Base-by-base conservation (phyloP, 2,329 filamentous ascomycete genomes). In the Dothidotthia symphoricarpi region DNA sequence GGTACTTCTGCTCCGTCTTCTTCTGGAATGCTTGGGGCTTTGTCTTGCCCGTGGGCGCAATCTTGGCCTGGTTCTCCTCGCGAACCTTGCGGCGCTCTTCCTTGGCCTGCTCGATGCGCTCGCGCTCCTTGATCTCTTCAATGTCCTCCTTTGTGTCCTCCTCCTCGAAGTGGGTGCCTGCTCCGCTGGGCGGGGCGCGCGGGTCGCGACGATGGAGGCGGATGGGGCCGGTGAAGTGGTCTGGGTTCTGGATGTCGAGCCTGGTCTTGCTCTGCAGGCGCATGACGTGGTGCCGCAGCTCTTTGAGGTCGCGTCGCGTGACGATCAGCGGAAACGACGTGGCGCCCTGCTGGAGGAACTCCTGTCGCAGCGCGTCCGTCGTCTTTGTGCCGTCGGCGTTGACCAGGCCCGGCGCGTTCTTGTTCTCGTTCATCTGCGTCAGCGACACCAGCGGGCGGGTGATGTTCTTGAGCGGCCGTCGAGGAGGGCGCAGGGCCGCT, bases 201-300 rank as follows among this genome's bases (percentile, higher is more conserved):
- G 90, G 88, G 62, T 96, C 90, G 39, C 93, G 85, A 47, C 93
- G 83, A 62, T 97, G 90, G 25, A 98, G 73, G 25, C 88, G 84
- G 22, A 97, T 86, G 0, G 93, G 93, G 17, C 89, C 81, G 13
- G 86, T 85, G 61, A 97, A 98, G 34, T 94, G 82, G 5, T 82
- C 74, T 51, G 91, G 83, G 58, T 97, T 83, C 43, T 88, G 75
- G 22, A 82, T 77, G 52, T 85, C 84, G 45, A 81, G 69, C n/a
- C 61, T 70, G 47, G 74, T 75, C 55, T 81, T 82, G 34, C 47
- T 55, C 46, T 85, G 76, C 39, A 98, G 82, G 53, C 87, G 84
- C 75, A 95, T 90, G 47, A 95, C 80, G 62, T 98, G 93, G 58
- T 89, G 83, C 32, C 91, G 85, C 42, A 95, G 71, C 52, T 93